phyloP scores from a whole-genome alignment of 371 early-diverging fungal species.

The Rhizopus microsporus region DNA sequence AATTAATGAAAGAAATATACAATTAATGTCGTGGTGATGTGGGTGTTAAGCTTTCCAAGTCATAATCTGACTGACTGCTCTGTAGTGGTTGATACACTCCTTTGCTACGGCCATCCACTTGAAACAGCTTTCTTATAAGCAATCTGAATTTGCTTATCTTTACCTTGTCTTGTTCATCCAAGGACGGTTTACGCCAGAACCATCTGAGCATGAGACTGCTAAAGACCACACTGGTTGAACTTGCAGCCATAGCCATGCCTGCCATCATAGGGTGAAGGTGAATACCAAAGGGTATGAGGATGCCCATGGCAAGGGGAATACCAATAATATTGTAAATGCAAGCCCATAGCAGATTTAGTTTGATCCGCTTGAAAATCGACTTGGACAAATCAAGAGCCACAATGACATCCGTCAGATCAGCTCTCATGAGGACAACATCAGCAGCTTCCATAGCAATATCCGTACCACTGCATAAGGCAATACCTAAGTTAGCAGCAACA shows the following conservation, averaged over 20 bases:
- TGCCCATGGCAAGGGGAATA: constrained; percentile 95
- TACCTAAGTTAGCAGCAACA: constrained; percentile 92
- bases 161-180: constrained; percentile 10
- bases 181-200: constrained; percentile 57
- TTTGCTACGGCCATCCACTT: neutral
- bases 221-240: constrained; percentile 90
- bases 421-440: constrained; percentile 81
- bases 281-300: constrained; percentile 82
- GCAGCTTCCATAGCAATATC: constrained; percentile 97
- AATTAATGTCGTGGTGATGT: neutral
- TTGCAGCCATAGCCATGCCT: constrained; percentile 93
- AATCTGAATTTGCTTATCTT: neutral
- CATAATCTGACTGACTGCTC: constrained; percentile 12
- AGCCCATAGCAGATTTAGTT: constrained; percentile 88
- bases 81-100: constrained; percentile 17
- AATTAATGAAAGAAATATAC: neutral
- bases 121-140: neutral
- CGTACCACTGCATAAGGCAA: constrained; percentile 91
- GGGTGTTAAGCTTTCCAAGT: constrained; percentile 13
- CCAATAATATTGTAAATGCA: constrained; percentile 86
- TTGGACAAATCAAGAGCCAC: constrained; percentile 83
- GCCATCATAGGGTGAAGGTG: constrained; percentile 91
- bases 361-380: constrained; percentile 83
- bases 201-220: constrained; percentile 83
- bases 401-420: constrained; percentile 83